phyloP scores from a whole-genome alignment of 768 basidiomycete genomes.

The Tricholoma terreum region DNA sequence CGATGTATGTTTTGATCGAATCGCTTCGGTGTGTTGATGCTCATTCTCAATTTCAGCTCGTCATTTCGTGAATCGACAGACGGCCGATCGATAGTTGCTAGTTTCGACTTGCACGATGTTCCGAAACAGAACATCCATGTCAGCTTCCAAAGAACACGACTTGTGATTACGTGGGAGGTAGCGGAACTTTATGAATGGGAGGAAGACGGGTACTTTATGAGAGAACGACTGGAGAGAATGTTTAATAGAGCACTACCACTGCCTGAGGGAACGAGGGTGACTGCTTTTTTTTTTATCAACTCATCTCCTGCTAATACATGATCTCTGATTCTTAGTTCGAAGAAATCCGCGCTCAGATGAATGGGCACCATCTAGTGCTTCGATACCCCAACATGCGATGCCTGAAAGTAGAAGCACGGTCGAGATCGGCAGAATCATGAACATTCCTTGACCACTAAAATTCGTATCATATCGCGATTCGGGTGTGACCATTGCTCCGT shows the following conservation, averaged over 20 bases:
- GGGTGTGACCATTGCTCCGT: too few species aligned
- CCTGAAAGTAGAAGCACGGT: slow-evolving; percentile 40
- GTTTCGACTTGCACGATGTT: slow-evolving; percentile 67
- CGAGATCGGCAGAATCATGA: slow-evolving; percentile 42
- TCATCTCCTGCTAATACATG: neutral
- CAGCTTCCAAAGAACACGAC: slow-evolving; percentile 59
- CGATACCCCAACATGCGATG: slow-evolving; percentile 64
- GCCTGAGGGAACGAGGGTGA: slow-evolving; percentile 69
- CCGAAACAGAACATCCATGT: slow-evolving; percentile 74
- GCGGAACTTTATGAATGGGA: slow-evolving; percentile 58
- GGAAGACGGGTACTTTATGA: slow-evolving; percentile 56
- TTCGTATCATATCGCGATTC: neutral
- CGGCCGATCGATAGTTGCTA: slow-evolving; percentile 66
- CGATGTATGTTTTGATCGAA: slow-evolving; percentile 46
- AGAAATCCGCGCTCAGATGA: slow-evolving; percentile 68
- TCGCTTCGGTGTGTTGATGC: slow-evolving; percentile 9
- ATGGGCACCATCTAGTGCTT: slow-evolving; percentile 55
- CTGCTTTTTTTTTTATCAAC: slow-evolving; percentile 14
- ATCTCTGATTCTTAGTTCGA: slow-evolving; percentile 49
- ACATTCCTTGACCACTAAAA: slow-evolving; percentile 4
- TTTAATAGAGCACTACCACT: slow-evolving; percentile 67
- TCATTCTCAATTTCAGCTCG: slow-evolving; percentile 41
- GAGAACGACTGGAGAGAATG: slow-evolving; percentile 61
- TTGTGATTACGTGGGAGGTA: slow-evolving; percentile 66
- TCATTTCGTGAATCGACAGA: slow-evolving; percentile 70